Evolutionary conservation across 2,329 filamentous ascomycete species (phyloP).

Genomic region (Emmonsia crescens): DNA sequence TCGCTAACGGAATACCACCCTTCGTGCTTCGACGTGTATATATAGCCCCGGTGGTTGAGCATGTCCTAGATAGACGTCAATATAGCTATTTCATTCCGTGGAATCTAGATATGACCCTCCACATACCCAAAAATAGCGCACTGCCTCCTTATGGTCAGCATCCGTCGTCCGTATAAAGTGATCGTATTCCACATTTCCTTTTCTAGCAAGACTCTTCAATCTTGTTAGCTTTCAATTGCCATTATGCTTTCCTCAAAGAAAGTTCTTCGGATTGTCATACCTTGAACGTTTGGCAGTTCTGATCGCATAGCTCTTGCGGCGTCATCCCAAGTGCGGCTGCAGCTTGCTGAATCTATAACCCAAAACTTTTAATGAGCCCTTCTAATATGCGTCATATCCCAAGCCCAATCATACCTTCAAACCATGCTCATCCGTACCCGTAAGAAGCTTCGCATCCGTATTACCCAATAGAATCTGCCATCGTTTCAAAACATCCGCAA

Average conservation of each 20-base stretch:
- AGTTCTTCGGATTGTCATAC: constrained; percentile 21
- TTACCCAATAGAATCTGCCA: constrained; percentile 71
- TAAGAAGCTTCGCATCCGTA: constrained; percentile 59
- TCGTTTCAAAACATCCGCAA: constrained; percentile 83
- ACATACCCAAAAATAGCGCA: constrained; percentile 74
- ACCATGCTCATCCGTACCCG: constrained; percentile 94
- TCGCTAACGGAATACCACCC: constrained; percentile 97
- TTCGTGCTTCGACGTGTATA: constrained; percentile 77
- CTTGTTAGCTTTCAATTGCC: neutral
- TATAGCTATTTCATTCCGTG: neutral
- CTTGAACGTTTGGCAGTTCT: constrained; percentile 68
- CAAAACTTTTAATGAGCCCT: constrained; percentile 12
- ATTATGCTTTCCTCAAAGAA: neutral
- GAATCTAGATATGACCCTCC: neutral
- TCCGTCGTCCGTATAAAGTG: constrained; percentile 92
- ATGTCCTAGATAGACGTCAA: constrained; percentile 39
- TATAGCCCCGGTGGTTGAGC: constrained; percentile 61
- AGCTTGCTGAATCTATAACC: constrained; percentile 62
- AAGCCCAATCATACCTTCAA: constrained; percentile 54
- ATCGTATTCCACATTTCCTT: constrained; percentile 62
- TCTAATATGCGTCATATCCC: neutral
- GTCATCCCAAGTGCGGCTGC: constrained; percentile 59
- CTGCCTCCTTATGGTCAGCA: constrained; percentile 65
- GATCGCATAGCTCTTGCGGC: constrained; percentile 80
- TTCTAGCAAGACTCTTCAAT: constrained; percentile 51